phyloP scores from a whole-genome alignment of 208 protist genomes.

The Entamoeba histolytica region DNA sequence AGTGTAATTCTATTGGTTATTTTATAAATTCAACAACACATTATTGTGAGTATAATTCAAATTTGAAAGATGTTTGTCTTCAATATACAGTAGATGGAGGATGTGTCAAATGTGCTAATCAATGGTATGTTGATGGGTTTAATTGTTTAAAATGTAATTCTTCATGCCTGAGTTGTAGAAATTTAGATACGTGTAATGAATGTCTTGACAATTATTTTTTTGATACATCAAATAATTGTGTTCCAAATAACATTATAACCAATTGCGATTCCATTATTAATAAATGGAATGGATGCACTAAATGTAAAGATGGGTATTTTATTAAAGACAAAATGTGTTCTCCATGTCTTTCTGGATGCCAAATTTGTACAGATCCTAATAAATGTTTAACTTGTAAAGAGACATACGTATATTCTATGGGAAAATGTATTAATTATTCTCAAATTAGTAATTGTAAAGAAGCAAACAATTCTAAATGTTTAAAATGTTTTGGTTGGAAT shows the following conservation, averaged over 20 bases:
- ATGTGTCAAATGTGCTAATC: background rate
- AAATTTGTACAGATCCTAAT: background rate
- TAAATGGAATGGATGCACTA: background rate
- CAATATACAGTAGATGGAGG: background rate
- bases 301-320: background rate
- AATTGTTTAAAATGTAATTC: background rate
- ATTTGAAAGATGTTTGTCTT: background rate
- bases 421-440: background rate
- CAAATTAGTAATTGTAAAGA: background rate
- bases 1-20: background rate
- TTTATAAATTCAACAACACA: background rate
- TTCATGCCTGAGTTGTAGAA: background rate
- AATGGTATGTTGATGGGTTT: background rate
- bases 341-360: background rate
- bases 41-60: background rate
- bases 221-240: background rate
- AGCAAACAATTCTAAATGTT: background rate
- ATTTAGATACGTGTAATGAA: background rate
- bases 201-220: background rate
- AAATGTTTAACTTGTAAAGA: background rate
- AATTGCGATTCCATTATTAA: background rate
- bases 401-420: background rate
- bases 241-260: background rate
- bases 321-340: background rate
- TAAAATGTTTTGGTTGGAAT: background rate